phyloP scores from a whole-genome alignment of 306 rosid genomes.

The Gastrolobium bilobum region DNA sequence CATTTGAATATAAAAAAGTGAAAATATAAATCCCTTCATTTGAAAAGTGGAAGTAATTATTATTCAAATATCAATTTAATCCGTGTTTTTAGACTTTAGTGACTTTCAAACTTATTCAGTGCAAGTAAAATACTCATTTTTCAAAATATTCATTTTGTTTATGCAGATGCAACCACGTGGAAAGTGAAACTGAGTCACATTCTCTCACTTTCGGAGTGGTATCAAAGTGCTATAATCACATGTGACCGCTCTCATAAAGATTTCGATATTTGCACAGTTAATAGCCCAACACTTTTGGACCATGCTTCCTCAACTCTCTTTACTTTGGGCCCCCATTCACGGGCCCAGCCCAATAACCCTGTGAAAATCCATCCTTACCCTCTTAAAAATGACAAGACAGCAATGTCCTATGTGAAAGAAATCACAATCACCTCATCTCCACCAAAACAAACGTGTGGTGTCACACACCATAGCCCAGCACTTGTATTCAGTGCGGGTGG shows the following conservation, averaged over 20 bases:
- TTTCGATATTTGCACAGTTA: slow-evolving; percentile 59
- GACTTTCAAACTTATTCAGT: neutral
- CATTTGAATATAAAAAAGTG: too few species aligned
- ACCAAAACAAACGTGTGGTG: slow-evolving; percentile 40
- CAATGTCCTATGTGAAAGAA: slow-evolving; percentile 51
- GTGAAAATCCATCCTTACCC: slow-evolving; percentile 62
- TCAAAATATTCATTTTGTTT: neutral
- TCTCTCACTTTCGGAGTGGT: neutral
- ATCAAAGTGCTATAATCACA: neutral
- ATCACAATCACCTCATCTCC: slow-evolving; percentile 51
- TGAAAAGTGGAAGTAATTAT: too few species aligned
- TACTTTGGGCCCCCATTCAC: neutral
- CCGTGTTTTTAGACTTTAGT: too few species aligned
- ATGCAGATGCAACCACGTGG: slow-evolving; percentile 39
- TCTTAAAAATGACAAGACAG: slow-evolving; percentile 48
- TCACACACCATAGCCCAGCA: slow-evolving; percentile 61
- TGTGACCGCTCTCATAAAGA: slow-evolving; percentile 49
- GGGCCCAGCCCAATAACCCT: neutral
- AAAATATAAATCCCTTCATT: too few species aligned
- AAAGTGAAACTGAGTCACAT: slow-evolving; percentile 5
- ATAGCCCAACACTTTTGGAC: slow-evolving; percentile 52
- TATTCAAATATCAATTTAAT: too few species aligned
- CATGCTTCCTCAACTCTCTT: slow-evolving; percentile 48
- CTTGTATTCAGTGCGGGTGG: slow-evolving; percentile 63
- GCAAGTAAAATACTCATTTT: neutral